Evolutionary conservation across 495 filamentous ascomycete species (phyloP), one percentile per base, ranked within the genome.

Genomic region (Lophiotrema nucula): DNA sequence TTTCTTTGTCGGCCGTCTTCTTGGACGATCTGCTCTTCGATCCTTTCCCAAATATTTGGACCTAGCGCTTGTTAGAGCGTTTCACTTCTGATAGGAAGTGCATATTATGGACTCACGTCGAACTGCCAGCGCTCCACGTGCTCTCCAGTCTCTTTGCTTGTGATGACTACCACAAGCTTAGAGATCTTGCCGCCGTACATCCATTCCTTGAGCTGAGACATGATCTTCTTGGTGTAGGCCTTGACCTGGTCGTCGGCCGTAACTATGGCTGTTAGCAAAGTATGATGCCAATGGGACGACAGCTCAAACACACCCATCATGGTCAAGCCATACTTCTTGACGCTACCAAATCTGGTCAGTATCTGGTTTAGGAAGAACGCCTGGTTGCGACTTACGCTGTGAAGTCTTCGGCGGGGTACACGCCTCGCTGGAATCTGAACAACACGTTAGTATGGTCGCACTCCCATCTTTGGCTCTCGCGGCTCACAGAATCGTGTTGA

Each of bases 311-410:
- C 74, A 87, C 84, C 82, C 35, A 97, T 88, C 90, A 98, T 97
- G 67, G 95, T 97, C 63, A 98, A 84, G 66, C 95, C 95, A 84
- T 98, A 98, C 78, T 98, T 98, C 74, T 97, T 97, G 65, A 98
- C 90, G 21, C 85, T 88, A 49, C n/a, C n/a, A 6, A 25, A 5
- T 6, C 1, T 1, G 10, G 38, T 52, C 25, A 51, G 24, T n/a
- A n/a, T n/a, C n/a, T n/a, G n/a, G n/a, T n/a, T n/a, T n/a, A n/a
- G n/a, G 15, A 11, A 23, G 25, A 13, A 13, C 11, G 31, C 3
- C 15, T 22, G n/a, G 15, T 21, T n/a, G 27, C 44, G 35, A 76
- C 86, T 69, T 72, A 90, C 87, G 92, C 86, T 60, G 88, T 91
- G 70, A 98, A 98, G 76, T 98, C 93, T 66, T 98, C 93, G 26